A percentile compares a stretch with the other conserved stretches of the same genome.
These are phyloP conservation scores for Saccharomycopsis fibuligera DNA, from an alignment of 805 yeast genomes.

Conservation along the genomic window DNA sequence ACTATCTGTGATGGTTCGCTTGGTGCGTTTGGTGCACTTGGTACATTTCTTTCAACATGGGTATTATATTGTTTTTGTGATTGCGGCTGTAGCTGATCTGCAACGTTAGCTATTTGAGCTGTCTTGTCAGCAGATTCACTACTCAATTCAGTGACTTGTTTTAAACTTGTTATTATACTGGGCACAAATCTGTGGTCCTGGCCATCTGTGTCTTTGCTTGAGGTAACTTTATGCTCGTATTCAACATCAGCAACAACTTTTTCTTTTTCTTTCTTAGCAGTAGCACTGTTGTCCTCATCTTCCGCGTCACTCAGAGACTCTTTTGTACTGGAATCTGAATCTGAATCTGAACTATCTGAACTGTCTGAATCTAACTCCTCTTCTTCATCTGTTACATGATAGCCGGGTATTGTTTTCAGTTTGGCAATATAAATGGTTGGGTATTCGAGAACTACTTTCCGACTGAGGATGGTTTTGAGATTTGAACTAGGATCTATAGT, in stretches of 20 bases:
- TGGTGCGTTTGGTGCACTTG: not conserved
- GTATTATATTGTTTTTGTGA: too few relatives aligned
- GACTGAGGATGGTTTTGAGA: not conserved
- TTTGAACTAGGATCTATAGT: not conserved
- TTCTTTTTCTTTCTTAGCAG: constrained; percentile 31
- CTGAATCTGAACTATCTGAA: not conserved
- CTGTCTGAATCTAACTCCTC: not conserved
- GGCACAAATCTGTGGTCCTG: too few relatives aligned
- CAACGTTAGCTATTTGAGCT: too few relatives aligned
- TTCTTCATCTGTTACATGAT: not conserved
- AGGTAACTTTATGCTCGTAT: not conserved
- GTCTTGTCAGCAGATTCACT: too few relatives aligned
- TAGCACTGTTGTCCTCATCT: constrained; percentile 31
- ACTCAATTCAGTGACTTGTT: too few relatives aligned
- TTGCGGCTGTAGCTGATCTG: too few relatives aligned
- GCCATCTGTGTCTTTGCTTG: not conserved
- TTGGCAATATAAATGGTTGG: constrained; percentile 15
- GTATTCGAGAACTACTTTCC: constrained; percentile 14
- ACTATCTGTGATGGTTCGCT: not conserved
- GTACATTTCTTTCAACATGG: too few relatives aligned
- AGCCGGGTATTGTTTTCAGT: not conserved
- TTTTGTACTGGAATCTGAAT: constrained; percentile 2
- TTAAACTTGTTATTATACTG: too few relatives aligned
- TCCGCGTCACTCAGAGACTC: not conserved
- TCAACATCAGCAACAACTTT: too few relatives aligned